A percentile compares a stretch with the other conserved stretches of the same genome.
Evolutionary conservation across 371 early-diverging fungal species (phyloP).

Genomic region (Lichtheimia hyalospora): DNA sequence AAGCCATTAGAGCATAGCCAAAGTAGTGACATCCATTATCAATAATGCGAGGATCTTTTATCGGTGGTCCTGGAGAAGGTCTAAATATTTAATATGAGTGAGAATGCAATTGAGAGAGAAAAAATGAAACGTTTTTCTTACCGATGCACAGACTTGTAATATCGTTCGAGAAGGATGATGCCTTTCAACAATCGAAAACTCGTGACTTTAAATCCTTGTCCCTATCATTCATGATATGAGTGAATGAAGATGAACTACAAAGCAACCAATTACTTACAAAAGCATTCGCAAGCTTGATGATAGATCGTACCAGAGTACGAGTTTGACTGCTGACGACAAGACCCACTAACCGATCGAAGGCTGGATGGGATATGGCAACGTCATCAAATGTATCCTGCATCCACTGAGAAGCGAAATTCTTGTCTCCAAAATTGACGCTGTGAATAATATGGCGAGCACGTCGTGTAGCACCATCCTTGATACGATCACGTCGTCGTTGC

Average conservation of each 20-base stretch:
- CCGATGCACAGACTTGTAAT: conserved; percentile 18
- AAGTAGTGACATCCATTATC: conserved; percentile 30
- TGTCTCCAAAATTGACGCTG: conserved; percentile 44
- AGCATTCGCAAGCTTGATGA: conserved; percentile 39
- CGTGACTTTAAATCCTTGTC: conserved; percentile 55
- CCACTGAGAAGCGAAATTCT: conserved; percentile 42
- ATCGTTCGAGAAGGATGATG: conserved; percentile 17
- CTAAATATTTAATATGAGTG: neutral
- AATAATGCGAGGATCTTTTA: conserved; percentile 14
- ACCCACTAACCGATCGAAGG: conserved; percentile 36
- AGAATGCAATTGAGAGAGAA: too few relatives aligned
- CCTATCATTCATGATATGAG: conserved; percentile 24
- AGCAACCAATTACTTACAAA: conserved; percentile 20
- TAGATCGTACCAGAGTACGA: conserved; percentile 36
- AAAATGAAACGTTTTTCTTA: conserved; percentile 1
- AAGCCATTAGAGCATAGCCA: conserved; percentile 27
- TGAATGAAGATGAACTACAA: neutral
- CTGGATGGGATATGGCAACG: conserved; percentile 36
- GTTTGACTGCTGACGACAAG: conserved; percentile 40
- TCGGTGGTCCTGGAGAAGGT: conserved; percentile 6
- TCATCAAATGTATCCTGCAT: conserved; percentile 47
- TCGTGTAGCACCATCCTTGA: conserved; percentile 20
- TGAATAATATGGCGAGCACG: conserved; percentile 34
- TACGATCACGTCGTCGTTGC: conserved; percentile 11
- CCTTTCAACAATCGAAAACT: conserved; percentile 20